Conservation (phyloP, 192 early-diverging fungal genomes). For the Borealophlyctis nickersoniae region DNA sequence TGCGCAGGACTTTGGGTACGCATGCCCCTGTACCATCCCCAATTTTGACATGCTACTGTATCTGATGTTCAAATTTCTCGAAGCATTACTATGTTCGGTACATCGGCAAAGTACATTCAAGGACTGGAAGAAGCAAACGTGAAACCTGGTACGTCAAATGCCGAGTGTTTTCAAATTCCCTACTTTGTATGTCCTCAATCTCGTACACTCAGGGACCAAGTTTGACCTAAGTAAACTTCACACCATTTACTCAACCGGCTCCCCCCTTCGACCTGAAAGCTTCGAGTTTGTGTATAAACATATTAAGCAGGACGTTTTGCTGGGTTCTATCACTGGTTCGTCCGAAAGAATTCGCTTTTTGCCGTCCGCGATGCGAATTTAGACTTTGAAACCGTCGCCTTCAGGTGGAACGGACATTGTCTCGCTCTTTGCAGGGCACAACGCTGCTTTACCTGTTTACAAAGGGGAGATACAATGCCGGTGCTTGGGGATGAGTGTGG, state of each 20-base stretch:
- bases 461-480: constrained; percentile 92
- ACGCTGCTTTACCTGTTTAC: constrained; percentile 84
- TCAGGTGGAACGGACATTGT: constrained; percentile 93
- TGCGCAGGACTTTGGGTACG: constrained; percentile 55
- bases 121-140: constrained; percentile 73
- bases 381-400: not conserved
- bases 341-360: not conserved
- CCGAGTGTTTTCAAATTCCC: not conserved
- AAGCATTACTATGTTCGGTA: constrained; percentile 87
- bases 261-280: constrained; percentile 86
- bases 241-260: constrained; percentile 89
- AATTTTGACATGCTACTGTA: constrained; percentile 3
- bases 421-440: constrained; percentile 92
- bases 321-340: constrained; percentile 84
- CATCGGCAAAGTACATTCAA: constrained; percentile 95
- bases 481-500: constrained; percentile 90
- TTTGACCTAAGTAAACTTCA: constrained; percentile 58
- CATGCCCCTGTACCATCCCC: not conserved
- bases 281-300: constrained; percentile 88
- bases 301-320: constrained; percentile 79
- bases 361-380: not conserved
- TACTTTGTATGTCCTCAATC: too few species aligned
- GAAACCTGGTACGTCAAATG: constrained; percentile 47
- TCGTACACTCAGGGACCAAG: not conserved
- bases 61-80: not conserved